Conservation (phyloP, 495 filamentous ascomycete genomes). For the Penicillium pulvis region DNA sequence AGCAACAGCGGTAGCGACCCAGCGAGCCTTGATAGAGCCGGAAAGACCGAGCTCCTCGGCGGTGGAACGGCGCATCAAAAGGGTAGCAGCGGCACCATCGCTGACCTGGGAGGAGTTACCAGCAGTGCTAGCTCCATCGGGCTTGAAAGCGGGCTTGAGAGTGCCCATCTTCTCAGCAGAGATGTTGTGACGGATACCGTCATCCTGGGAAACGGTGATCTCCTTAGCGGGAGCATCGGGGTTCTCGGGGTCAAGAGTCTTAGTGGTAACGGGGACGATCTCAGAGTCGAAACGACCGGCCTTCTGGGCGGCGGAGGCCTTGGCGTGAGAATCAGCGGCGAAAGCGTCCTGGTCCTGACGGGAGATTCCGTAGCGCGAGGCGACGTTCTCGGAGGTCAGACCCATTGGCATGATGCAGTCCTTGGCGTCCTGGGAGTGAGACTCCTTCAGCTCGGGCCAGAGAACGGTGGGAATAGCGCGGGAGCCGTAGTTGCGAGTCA, state of each 20-base stretch:
- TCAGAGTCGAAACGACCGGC: constrained; percentile 73
- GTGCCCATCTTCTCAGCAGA: constrained; percentile 68
- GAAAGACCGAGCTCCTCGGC: constrained; percentile 71
- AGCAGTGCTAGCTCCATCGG: constrained; percentile 73
- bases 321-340: constrained; percentile 69
- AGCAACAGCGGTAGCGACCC: constrained; percentile 69
- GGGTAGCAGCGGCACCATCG: constrained; percentile 81
- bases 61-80: constrained; percentile 84
- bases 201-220: constrained; percentile 69
- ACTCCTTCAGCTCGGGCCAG: constrained; percentile 73
- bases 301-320: constrained; percentile 68
- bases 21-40: constrained; percentile 72
- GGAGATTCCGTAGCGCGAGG: constrained; percentile 70
- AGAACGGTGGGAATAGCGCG: constrained; percentile 78
- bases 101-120: constrained; percentile 86
- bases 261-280: constrained; percentile 72
- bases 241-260: constrained; percentile 57
- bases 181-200: constrained; percentile 73
- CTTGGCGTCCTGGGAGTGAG: constrained; percentile 63
- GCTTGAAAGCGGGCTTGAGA: constrained; percentile 83
- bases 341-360: constrained; percentile 81
- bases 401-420: constrained; percentile 97
- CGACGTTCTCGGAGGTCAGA: constrained; percentile 89
- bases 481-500: constrained; percentile 86
- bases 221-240: constrained; percentile 63